Evolutionary conservation across 73 alveolate species (phyloP), one percentile per base, ranked within the genome.

Genomic region (Stentor coeruleus): DNA sequence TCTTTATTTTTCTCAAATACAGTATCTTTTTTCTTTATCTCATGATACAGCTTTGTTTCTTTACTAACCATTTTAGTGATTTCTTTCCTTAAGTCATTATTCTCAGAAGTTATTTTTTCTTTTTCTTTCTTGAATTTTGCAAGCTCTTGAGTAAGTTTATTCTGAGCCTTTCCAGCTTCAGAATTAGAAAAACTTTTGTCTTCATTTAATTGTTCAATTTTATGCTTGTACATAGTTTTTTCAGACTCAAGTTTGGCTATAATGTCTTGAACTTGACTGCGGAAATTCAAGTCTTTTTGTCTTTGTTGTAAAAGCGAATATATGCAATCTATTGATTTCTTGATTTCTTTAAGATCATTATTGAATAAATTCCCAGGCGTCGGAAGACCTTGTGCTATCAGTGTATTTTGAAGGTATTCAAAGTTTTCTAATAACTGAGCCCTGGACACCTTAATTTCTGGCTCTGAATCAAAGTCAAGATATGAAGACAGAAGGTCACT

Each of bases 11-110:
- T 87, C 35, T 49, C 80, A 77, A 83, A 80, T 28, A 42, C 39
- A 3, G 73, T 38, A 55, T 90, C 93, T 4, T 55, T 76, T 59
- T 83, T 83, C 74, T 77, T 87, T 14, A 87, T 59, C 49, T 90
- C 96, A 77, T 90, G 96, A 77, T n/a, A 35, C 58, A 74, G 83
- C 37, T 87, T 82, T 35, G 90, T 84, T 81, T 87, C 90, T 76
- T 84, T 85, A 59, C 76, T 79, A 38, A 60, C 31, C 77, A 87
- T 40, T 57, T 89, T 83, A 0, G 60, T 35, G 3, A 74, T 59
- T 14, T 59, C 88, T 79, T 87, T 87, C 11, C 37, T 74, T 39
- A 74, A 39, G 3, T 82, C 89, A 28, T 87, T 89, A 39, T 79
- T 40, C 58, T 87, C 90, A 30, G 37, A 35, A 58, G 39, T 76